Percentiles rank a stretch among this genome's conserved stretches.
Evolutionary conservation across 768 basidiomycete species (phyloP).

Genomic region (Gymnopilus junonius): DNA sequence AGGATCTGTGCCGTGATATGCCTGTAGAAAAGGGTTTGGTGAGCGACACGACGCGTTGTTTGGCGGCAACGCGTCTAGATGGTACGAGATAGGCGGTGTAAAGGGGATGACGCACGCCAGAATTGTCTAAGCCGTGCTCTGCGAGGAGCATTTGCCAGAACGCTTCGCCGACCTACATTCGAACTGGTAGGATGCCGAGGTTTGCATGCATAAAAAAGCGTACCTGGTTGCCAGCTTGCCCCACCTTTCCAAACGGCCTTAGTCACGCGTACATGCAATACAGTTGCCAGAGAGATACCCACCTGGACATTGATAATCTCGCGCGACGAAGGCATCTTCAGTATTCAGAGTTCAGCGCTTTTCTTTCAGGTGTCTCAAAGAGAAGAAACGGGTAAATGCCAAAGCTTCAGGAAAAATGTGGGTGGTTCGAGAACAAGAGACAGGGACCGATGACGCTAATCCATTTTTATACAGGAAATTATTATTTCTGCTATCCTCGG

Average conservation of each 20-base stretch:
- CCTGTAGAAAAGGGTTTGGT: conserved; percentile 36
- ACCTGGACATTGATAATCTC: conserved; percentile 65
- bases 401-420: conserved; percentile 2
- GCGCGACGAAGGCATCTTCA: conserved; percentile 48
- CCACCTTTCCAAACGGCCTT: conserved; percentile 49
- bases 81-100: background rate
- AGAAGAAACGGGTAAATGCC: background rate
- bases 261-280: background rate
- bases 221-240: conserved; percentile 68
- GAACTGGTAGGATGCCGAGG: background rate
- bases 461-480: background rate
- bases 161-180: conserved; percentile 65
- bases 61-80: conserved; percentile 1
- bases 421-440: conserved; percentile 15
- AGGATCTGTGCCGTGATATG: conserved; percentile 74
- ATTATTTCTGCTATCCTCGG: background rate
- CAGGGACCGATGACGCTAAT: background rate
- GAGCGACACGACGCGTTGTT: background rate
- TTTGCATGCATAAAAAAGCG: conserved; percentile 22
- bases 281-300: conserved; percentile 12
- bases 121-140: conserved; percentile 81
- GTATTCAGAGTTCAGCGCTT: too few species aligned
- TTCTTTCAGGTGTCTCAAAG: background rate
- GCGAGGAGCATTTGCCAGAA: conserved; percentile 91
- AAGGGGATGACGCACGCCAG: conserved; percentile 55